phyloP scores from a whole-genome alignment of 495 filamentous ascomycete genomes.

The Penicillium riverlandense region DNA sequence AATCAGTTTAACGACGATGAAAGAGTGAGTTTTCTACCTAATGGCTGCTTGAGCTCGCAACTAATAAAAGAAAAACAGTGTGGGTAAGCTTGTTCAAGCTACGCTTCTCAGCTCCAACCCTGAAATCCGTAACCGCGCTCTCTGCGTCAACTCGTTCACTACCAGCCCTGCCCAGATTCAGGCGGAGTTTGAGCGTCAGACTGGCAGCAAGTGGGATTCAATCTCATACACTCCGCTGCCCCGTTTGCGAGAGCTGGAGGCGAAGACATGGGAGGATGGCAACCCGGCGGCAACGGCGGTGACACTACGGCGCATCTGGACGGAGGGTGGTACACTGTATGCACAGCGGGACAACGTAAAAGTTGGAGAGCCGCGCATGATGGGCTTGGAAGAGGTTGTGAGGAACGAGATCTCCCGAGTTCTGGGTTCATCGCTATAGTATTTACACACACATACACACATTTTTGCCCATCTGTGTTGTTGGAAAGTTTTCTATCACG shows the following conservation, averaged over 20 bases:
- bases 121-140: conserved; percentile 42
- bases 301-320: conserved; percentile 63
- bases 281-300: conserved; percentile 45
- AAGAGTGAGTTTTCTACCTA: conserved; percentile 45
- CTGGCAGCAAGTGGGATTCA: conserved; percentile 44
- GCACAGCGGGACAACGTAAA: conserved; percentile 55
- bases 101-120: conserved; percentile 47
- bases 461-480: too few relatives aligned
- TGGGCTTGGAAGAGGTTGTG: conserved; percentile 38
- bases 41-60: too few relatives aligned
- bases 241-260: conserved; percentile 45
- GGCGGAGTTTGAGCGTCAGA: conserved; percentile 60
- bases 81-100: conserved; percentile 41
- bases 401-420: conserved; percentile 19
- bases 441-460: too few relatives aligned
- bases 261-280: conserved; percentile 45
- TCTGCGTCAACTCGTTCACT: conserved; percentile 67
- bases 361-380: conserved; percentile 40
- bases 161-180: conserved; percentile 54
- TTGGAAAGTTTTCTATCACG: too few relatives aligned
- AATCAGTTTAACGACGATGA: conserved; percentile 60
- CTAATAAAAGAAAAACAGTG: too few relatives aligned
- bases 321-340: conserved; percentile 64
- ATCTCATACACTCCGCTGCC: conserved; percentile 48
- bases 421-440: too few relatives aligned